These are phyloP conservation scores for Ehretia macrophylla DNA, from an alignment of 257 asterid genomes.

Conservation along the genomic window DNA sequence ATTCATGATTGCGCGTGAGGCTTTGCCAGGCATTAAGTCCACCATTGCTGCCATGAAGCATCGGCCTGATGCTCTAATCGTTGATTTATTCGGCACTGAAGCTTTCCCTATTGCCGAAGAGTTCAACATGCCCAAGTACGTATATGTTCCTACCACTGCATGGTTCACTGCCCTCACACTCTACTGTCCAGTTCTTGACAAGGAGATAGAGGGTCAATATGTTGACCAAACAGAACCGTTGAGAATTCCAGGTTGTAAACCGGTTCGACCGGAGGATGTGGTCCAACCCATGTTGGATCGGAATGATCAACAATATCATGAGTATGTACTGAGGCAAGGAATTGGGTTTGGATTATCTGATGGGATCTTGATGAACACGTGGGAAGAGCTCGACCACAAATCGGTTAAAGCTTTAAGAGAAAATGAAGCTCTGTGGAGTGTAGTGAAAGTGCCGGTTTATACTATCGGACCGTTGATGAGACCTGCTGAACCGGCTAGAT, in stretches of 20 bases:
- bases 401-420: slow-evolving; percentile 43
- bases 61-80: slow-evolving; percentile 51
- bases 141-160: slow-evolving; percentile 40
- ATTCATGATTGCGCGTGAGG: slow-evolving; percentile 34
- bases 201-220: slow-evolving; percentile 39
- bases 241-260: slow-evolving; percentile 57
- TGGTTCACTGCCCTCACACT: slow-evolving; percentile 46
- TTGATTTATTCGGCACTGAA: slow-evolving; percentile 47
- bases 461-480: slow-evolving; percentile 59
- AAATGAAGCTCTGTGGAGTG: slow-evolving; percentile 21
- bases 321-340: slow-evolving; percentile 28
- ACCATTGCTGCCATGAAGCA: slow-evolving; percentile 32
- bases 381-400: slow-evolving; percentile 51
- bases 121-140: slow-evolving; percentile 41
- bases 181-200: slow-evolving; percentile 50
- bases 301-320: slow-evolving; percentile 37
- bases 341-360: slow-evolving; percentile 22
- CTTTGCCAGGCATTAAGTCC: slow-evolving; percentile 42
- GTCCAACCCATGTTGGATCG: slow-evolving; percentile 66
- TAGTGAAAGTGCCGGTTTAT: slow-evolving; percentile 39
- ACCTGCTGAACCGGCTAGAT: slow-evolving; percentile 12
- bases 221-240: slow-evolving; percentile 34
- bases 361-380: slow-evolving; percentile 63
- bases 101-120: slow-evolving; percentile 43
- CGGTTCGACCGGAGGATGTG: slow-evolving; percentile 65